Conservation (phyloP, 495 filamentous ascomycete species). For the Chaetomium cochliodes region DNA sequence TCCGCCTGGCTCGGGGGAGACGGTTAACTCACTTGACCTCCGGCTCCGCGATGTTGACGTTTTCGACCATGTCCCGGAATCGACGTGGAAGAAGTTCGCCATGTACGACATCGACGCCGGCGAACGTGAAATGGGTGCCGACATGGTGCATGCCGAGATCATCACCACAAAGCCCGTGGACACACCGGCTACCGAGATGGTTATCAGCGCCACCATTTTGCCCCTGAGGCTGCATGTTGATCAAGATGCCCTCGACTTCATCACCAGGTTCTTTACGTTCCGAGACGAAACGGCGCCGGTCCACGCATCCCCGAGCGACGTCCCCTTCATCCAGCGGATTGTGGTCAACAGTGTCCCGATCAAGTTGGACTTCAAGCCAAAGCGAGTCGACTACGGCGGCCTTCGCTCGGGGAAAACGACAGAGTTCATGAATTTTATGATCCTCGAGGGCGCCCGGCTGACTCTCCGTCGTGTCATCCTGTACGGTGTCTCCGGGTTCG, state of each 20-base stretch:
- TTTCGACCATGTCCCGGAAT: constrained; percentile 90
- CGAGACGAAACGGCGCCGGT: constrained; percentile 68
- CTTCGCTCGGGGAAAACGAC: constrained; percentile 97
- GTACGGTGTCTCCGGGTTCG: constrained; percentile 87
- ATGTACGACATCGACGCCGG: constrained; percentile 88
- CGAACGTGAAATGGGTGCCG: constrained; percentile 75
- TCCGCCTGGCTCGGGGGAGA: constrained; percentile 73
- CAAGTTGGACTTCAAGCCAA: constrained; percentile 95
- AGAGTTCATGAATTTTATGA: constrained; percentile 98
- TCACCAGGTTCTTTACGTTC: constrained; percentile 97
- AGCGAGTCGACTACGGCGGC: constrained; percentile 90
- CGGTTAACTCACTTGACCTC: constrained; percentile 80
- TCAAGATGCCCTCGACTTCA: constrained; percentile 96
- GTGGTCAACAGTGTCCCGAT: constrained; percentile 82
- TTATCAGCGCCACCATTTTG: constrained; percentile 78
- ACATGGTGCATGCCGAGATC: constrained; percentile 87
- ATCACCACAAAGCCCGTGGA: constrained; percentile 83
- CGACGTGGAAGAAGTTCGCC: constrained; percentile 97
- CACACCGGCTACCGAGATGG: constrained; percentile 84
- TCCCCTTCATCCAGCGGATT: constrained; percentile 85
- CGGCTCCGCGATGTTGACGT: constrained; percentile 80
- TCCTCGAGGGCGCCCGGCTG: constrained; percentile 85
- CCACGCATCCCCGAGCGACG: constrained; percentile 59
- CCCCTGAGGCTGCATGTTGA: constrained; percentile 93
- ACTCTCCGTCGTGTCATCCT: constrained; percentile 84